Evolutionary conservation across 352 stramenopile genomes (phyloP), one percentile per base, ranked within the genome.

Genomic region (Saprolegnia diclina): DNA sequence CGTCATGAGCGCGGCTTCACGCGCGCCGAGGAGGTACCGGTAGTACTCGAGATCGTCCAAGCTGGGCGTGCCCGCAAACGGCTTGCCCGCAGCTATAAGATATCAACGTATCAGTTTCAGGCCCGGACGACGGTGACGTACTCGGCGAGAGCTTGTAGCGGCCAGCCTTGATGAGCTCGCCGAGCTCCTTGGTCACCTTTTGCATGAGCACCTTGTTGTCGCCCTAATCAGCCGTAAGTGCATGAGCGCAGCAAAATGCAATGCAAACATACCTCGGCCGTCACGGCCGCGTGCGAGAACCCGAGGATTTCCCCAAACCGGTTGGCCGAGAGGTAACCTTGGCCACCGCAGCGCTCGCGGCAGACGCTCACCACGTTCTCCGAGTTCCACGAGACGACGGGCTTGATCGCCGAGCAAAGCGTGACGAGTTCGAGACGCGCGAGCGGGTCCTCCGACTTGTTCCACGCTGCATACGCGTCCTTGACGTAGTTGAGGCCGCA

Each of bases 301-400:
- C 63, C 63, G 21, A 69, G 54, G 38, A 69, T 61, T 62, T 69
- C 63, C 16, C 63, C 63, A 62, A 69, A 69, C 13, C 63, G 48
- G 46, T 69, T 69, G 21, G 63, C 63, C 22, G 63, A 69, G 26
- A 69, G 45, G 38, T 69, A 69, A 13, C 63, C 63, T 24, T 69
- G 63, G 32, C 63, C 63, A 19, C 63, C 63, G 53, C 63, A 69
- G 19, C 63, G 63, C 18, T 69, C 63, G 24, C 63, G 63, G 53
- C 63, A 69, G 18, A 69, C 46, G 21, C 63, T 69, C 38, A 69
- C 63, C 10, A 69, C 63, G 53, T 69, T 69, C 29, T 69, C 63
- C n/a, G 63, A 59, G 45, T 69, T 69, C 63, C 63, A 69, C 24
- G 63, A 69, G 18, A 69, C 63, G 37, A 69, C 63, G 19, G 63